Conservation (phyloP, 768 basidiomycete species). For the Candolleomyces eurysporus region DNA sequence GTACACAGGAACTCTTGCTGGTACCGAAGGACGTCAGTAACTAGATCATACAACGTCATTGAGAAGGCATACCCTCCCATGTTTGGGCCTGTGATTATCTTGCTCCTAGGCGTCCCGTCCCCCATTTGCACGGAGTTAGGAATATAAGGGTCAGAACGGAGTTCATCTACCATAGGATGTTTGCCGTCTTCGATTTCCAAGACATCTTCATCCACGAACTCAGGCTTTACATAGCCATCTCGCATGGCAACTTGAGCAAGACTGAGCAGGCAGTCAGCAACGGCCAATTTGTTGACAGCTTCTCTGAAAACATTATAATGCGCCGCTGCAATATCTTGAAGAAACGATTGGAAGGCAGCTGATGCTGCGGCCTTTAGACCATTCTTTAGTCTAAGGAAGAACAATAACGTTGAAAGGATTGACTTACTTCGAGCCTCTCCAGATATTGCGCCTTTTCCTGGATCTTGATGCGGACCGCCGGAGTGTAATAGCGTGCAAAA, state of each 20-base stretch:
- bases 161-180: conserved; percentile 89
- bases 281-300: conserved; percentile 77
- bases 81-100: conserved; percentile 82
- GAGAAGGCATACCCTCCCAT: conserved; percentile 62
- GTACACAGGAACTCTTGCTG: conserved; percentile 82
- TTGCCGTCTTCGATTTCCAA: conserved; percentile 81
- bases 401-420: background rate
- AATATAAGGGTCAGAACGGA: conserved; percentile 79
- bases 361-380: conserved; percentile 51
- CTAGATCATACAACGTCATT: background rate
- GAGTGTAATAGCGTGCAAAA: conserved; percentile 73
- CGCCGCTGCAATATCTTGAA: conserved; percentile 63
- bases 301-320: conserved; percentile 73
- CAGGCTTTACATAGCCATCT: conserved; percentile 75
- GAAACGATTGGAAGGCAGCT: conserved; percentile 64
- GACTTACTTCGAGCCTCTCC: conserved; percentile 58
- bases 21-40: background rate
- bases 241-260: conserved; percentile 78
- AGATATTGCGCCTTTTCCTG: conserved; percentile 72
- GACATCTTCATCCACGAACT: conserved; percentile 62
- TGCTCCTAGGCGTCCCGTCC: conserved; percentile 46
- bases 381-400: background rate
- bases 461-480: conserved; percentile 56
- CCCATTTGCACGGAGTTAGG: conserved; percentile 78
- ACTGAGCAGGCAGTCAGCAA: conserved; percentile 83